Evolutionary conservation across 495 filamentous ascomycete genomes (phyloP), one percentile per base, ranked within the genome.

Genomic region (Hyaloscypha finlandica): DNA sequence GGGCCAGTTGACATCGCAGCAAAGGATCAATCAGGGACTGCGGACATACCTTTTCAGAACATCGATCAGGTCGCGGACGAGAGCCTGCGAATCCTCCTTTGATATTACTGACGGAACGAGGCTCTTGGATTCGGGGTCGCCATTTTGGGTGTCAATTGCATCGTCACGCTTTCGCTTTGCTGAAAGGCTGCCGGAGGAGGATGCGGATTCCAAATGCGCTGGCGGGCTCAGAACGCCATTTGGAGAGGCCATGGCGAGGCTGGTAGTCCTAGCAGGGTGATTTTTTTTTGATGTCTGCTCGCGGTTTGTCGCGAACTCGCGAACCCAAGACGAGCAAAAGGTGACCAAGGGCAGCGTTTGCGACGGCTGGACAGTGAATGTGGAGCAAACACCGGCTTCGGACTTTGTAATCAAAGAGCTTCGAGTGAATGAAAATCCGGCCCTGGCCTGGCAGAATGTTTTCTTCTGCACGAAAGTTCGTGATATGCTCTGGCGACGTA

Each of bases 81-180:
- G 55, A 51, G 48, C 51, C 59, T 71, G 60, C 4, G 63, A 56
- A 8, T 70, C 61, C 59, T 68, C 65, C 12, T 42, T 16, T 2
- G 68, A 64, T 39, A 20, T 16, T 14, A 6, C 63, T 52, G 65
- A 31, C 54, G 63, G 30, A 37, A 2, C 58, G 22, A 70, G 39
- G n/a, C 66, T 71, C 71, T 76, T 77, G 6, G 70, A 63, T 25
- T 62, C 63, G 35, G 66, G 58, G 67, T 55, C 39, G 70, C 63
- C 66, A 73, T 77, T 75, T 16, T 73, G 53, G 32, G 16, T 16
- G 19, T 79, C 79, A 63, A 81, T 78, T 69, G 67, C 77, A 11
- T 78, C 67, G 71, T 84, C 84, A 79, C 83, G 84, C 76, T 86
- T 86, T 71, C 84, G 81, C 78, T 86, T 86, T 74, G 77, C 77